Percentiles rank a stretch among this genome's conserved stretches.
These are phyloP conservation scores for Penicillium sp. DNA, from an alignment of 2,329 filamentous ascomycete species.

Conservation along the genomic window DNA sequence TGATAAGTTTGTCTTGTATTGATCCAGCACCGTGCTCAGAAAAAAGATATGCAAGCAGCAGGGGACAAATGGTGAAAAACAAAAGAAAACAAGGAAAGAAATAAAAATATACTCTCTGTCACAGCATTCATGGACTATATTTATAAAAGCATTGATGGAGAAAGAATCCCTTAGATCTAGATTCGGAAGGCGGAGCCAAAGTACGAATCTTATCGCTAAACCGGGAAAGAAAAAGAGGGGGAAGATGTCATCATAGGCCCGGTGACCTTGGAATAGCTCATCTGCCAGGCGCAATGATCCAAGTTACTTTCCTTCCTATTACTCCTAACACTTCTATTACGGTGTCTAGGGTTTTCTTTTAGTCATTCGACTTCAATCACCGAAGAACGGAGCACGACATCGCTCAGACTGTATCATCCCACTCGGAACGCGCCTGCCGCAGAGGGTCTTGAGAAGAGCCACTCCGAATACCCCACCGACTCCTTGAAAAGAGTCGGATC, in stretches of 20 bases:
- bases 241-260: not conserved
- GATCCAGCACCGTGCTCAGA: no score
- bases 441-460: constrained; percentile 6
- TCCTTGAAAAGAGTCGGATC: constrained; percentile 11
- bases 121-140: no score
- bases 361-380: not conserved
- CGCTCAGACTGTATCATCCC: constrained; percentile 28
- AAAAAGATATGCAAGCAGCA: no score
- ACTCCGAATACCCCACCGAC: constrained; percentile 5
- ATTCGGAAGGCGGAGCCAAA: not conserved
- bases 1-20: no score
- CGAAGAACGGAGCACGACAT: constrained; percentile 27
- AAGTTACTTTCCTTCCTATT: not conserved
- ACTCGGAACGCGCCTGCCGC: constrained; percentile 19
- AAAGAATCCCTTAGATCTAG: not conserved
- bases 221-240: not conserved
- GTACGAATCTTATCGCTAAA: not conserved
- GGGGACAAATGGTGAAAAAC: no score
- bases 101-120: no score
- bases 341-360: not conserved
- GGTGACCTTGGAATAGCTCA: not conserved
- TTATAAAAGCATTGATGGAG: no score
- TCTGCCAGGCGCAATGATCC: not conserved
- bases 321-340: not conserved
- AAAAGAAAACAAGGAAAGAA: no score